Evolutionary conservation across 2,329 filamentous ascomycete species (phyloP), one percentile per base, ranked within the genome.

Genomic region (Penicillium olsonii): DNA sequence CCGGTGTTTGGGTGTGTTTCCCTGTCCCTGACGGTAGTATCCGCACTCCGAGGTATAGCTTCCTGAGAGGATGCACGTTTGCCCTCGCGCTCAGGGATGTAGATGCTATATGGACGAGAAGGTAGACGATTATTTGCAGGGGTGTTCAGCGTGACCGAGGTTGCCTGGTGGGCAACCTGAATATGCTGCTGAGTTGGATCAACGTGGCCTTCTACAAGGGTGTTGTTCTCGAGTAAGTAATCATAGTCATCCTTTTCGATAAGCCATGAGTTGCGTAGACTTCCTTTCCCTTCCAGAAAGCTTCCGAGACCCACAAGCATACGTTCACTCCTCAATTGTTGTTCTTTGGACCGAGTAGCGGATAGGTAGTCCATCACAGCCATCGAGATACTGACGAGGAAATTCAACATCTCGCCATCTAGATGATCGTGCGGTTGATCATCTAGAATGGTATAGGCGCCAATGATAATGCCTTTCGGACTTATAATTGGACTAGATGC

Each of bases 311-410:
- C 79, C 20, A 78, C 75, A 2, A 84, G 76, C 67, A 84, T 83
- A 26, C 78, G 73, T 48, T 81, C 79, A 3, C 78, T 76, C 45
- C 81, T 73, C 42, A 39, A 20, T 44, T 53, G 44, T 15, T 77
- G 75, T 35, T 75, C 72, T 18, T 77, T 75, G 12, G 77, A 71
- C 33, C 79, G 68, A 2, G 76, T 77, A 66, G 75, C 76, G 52
- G 83, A 79, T 4, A 87, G 63, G 48, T 85, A 81, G 27, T 81
- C 75, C 68, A 82, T 81, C 8, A 83, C 71, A 1, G 79, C 80
- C 12, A 71, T 67, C 0, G 77, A 71, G 66, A 84, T 79, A 48
- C 82, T 81, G 42, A 75, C 70, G 63, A 58, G 29, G 15, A 56
- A 58, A 7, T 49, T 47, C 4, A 19, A 9, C 7, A 37, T 2